Evolutionary conservation across 2,329 filamentous ascomycete genomes (phyloP).

Genomic region (Fusarium cyanostomum): DNA sequence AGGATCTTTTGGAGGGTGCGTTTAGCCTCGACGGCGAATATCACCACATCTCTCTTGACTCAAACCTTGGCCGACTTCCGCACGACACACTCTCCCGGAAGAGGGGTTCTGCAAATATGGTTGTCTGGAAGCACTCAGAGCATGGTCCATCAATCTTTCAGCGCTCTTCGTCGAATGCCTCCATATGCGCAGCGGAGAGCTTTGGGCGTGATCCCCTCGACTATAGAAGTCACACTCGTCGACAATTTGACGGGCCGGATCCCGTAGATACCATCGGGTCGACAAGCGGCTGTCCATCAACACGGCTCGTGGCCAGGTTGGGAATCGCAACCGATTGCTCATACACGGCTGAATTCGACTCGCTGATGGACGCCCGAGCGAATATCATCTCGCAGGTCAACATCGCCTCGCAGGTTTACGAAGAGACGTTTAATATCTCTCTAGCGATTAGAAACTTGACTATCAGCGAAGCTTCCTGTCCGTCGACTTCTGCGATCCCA

Average conservation of each 20-base stretch:
- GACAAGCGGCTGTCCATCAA: conserved; percentile 79
- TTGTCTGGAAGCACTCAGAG: conserved; percentile 27
- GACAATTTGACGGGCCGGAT: conserved; percentile 6
- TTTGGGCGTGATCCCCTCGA: background rate
- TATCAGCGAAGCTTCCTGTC: conserved; percentile 75
- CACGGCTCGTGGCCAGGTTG: conserved; percentile 84
- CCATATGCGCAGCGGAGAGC: background rate
- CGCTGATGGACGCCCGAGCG: conserved; percentile 65
- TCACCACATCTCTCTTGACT: conserved; percentile 30
- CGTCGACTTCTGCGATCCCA: conserved; percentile 67
- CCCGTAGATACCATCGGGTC: conserved; percentile 66
- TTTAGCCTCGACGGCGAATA: conserved; percentile 26
- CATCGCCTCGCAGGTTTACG: conserved; percentile 83
- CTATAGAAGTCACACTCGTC: background rate
- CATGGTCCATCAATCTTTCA: background rate
- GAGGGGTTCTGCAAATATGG: conserved; percentile 5
- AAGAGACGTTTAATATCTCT: conserved; percentile 87
- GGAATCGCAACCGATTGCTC: conserved; percentile 91
- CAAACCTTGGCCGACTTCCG: conserved; percentile 12
- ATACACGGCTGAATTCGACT: conserved; percentile 76
- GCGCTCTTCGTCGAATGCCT: background rate
- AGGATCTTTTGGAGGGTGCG: conserved; percentile 25
- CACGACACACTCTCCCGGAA: background rate
- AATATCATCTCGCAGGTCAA: conserved; percentile 86
- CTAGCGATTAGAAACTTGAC: conserved; percentile 83